phyloP scores from a whole-genome alignment of 1,284 basidiomycete genomes.

The Tremellales sp. region DNA sequence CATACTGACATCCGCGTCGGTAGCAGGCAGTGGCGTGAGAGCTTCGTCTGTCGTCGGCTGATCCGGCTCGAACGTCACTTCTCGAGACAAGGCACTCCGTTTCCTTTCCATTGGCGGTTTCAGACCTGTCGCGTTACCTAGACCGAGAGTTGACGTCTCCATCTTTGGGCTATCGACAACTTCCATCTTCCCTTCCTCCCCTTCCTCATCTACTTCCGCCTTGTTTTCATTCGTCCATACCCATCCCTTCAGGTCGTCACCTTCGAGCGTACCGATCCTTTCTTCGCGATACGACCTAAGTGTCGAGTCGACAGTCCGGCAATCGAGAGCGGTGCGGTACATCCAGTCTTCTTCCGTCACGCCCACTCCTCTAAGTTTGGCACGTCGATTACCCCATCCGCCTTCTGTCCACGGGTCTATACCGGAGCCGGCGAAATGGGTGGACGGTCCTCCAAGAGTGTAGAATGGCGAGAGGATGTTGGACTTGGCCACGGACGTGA shows the following conservation, averaged over 20 bases:
- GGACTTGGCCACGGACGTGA: conserved; percentile 41
- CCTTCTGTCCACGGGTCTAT: conserved; percentile 80
- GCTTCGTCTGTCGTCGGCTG: neutral
- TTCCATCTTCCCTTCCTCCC: neutral
- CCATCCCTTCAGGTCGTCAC: conserved; percentile 34
- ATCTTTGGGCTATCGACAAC: too few species aligned
- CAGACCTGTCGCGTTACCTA: too few species aligned
- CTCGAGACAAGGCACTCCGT: conserved; percentile 12
- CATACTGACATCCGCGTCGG: conserved; percentile 2
- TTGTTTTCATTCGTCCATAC: conserved; percentile 26
- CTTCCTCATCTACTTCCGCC: conserved; percentile 12
- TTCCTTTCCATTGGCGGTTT: conserved; percentile 10
- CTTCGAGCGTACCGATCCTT: conserved; percentile 52
- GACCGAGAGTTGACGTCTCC: too few species aligned
- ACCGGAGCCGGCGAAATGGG: conserved; percentile 75
- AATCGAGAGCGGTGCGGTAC: conserved; percentile 65
- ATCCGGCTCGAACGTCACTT: conserved; percentile 11
- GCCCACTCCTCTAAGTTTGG: conserved; percentile 55
- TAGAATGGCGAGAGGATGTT: conserved; percentile 57
- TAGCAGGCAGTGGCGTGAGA: neutral
- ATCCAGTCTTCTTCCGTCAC: conserved; percentile 87
- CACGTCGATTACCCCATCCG: conserved; percentile 61
- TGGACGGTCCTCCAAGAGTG: conserved; percentile 77
- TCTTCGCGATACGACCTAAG: conserved; percentile 62
- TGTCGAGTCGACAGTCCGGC: conserved; percentile 60